Evolutionary conservation across 148 eudicot species (phyloP), one percentile per base, ranked within the genome.

Genomic region (Amaranthus palmeri): DNA sequence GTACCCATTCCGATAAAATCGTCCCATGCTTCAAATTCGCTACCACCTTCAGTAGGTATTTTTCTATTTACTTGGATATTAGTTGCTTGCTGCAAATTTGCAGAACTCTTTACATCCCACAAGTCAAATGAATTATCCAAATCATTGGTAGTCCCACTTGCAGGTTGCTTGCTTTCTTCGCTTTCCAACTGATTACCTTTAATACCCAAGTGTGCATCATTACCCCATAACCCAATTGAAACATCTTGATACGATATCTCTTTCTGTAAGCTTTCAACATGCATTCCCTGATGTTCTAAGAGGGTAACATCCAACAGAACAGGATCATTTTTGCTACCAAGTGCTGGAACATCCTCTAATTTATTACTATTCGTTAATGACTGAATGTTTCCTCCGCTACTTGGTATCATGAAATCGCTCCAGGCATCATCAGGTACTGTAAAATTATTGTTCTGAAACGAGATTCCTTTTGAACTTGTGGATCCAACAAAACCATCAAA

Each of bases 171-270:
- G 41, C 75, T 45, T 42, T 55, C 64, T 42, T 59, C 75, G 40
- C 60, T 41, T n/a, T 60, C 64, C 68, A 50, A 55, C 61, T 74
- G 61, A 75, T 66, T 69, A 70, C 10, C 61, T 65, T 51, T 51
- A 12, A 60, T 47, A 75, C 63, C 18, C 56, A 49, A 55, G 56
- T 73, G 45, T 15, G 44, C 46, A 80, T 76, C 73, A 74, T 70
- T 83, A 82, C 76, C 77, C 88, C 85, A 83, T 43, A 82, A 83
- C 71, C 72, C 87, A 76, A 80, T 74, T n/a, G 85, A 66, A 71
- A 81, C 85, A 71, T 68, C 71, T 72, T 57, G 75, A 64, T 58
- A 44, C 51, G 41, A 66, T 40, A 77, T 17, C 14, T 59, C 61
- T 56, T 52, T 65, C 51, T 43, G 54, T 6, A 25, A 7, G 43